Base-by-base conservation (phyloP, 2,329 filamentous ascomycete genomes). In the Venturia carpophila region DNA sequence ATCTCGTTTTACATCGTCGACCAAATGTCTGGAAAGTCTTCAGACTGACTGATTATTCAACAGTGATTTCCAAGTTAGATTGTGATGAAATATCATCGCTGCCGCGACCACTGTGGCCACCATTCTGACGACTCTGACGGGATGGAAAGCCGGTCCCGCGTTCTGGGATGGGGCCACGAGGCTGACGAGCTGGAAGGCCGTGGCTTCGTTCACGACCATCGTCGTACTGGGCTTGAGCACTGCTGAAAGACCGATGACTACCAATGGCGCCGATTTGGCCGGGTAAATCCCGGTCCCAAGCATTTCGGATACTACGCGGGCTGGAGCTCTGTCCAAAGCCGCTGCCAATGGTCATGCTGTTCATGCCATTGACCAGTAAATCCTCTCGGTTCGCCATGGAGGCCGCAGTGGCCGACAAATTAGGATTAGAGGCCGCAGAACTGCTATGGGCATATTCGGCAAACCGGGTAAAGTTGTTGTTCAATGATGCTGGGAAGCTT, bases 401-500 rank as follows among this genome's bases (percentile, higher is more conserved):
- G 17, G 79, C 80, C 15, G 80, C 79, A 15, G 83, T 85, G 15
- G 85, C 84, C 3, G 87, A 88, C 67, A 88, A 78, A 62, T 83
- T 87, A 10, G 87, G 86, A 27, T 87, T 89, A 72, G 83, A 86
- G 52, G 85, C 85, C 39, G 84, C 80, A 43, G 79, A 82, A 69
- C 80, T 85, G 56, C 81, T 80, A 15, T 78, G 75, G 68, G 80
- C 80, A 69, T 87, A 83, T 66, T 85, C 83, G 67, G 83, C 83
- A 68, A 87, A 83, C 64, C 85, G 82, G 58, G 84, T 79, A 64
- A 86, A 83, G 69, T 87, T 87, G 68, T 83, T 82, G 71, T 81
- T 81, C 62, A 91, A 79, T 67, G 83, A 84, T 68, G 85, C 85
- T 65, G 91, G 87, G 74, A 95, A 96, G 79, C 91, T 95, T 6